Conservation (phyloP, 2,329 filamentous ascomycete genomes). For the Aplosporella prunicola region DNA sequence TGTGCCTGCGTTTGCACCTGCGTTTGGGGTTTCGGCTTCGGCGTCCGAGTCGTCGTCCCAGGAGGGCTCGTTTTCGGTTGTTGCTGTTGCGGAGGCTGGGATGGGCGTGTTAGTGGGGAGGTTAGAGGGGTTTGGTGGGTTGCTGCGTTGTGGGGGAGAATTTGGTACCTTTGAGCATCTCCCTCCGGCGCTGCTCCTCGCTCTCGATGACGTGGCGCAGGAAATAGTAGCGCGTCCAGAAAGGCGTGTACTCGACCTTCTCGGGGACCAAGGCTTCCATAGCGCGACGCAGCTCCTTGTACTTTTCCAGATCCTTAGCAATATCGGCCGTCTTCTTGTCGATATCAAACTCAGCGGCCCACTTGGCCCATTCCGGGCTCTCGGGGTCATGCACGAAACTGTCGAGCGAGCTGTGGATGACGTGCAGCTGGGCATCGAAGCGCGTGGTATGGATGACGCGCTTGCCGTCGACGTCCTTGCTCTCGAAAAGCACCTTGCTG, state of each 20-base stretch:
- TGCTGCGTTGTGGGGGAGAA: background rate
- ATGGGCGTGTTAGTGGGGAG: background rate
- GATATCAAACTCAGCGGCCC: slow-evolving; percentile 65
- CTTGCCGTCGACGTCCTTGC: slow-evolving; percentile 81
- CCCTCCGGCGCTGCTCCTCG: slow-evolving; percentile 77
- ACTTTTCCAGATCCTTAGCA: slow-evolving; percentile 70
- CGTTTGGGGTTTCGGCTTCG: slow-evolving; percentile 6
- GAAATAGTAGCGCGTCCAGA: slow-evolving; percentile 96
- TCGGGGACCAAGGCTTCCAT: slow-evolving; percentile 98
- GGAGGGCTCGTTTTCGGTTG: slow-evolving; percentile 53
- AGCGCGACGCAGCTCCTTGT: slow-evolving; percentile 70
- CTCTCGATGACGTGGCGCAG: slow-evolving; percentile 85
- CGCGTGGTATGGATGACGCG: slow-evolving; percentile 89
- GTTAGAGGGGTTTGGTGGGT: no score
- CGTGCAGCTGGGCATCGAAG: slow-evolving; percentile 91
- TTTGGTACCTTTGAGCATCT: slow-evolving; percentile 84
- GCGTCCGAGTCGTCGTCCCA: slow-evolving; percentile 47
- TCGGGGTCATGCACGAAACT: slow-evolving; percentile 73
- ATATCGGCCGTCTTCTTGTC: slow-evolving; percentile 81
- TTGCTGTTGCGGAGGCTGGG: slow-evolving; percentile 2
- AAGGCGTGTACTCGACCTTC: slow-evolving; percentile 75
- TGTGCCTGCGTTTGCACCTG: no score
- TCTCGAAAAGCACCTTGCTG: slow-evolving; percentile 72
- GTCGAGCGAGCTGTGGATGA: slow-evolving; percentile 77
- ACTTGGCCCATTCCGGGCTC: slow-evolving; percentile 63